Evolutionary conservation across 2,329 filamentous ascomycete species (phyloP), one percentile per base, ranked within the genome.

Genomic region (Ophiostoma tasmaniense): DNA sequence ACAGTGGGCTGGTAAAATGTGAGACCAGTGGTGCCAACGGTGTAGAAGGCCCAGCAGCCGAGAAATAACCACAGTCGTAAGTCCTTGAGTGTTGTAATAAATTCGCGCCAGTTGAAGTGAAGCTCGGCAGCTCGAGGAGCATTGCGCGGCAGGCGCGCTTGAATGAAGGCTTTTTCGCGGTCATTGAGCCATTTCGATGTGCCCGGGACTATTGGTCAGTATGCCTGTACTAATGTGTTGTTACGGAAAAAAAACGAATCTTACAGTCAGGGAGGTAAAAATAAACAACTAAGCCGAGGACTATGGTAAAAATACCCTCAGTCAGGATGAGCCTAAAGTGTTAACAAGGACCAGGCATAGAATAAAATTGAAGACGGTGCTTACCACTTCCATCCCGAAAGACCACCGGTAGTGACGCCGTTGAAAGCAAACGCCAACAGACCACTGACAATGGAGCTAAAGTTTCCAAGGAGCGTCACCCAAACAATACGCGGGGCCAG

Each of bases 1-100:
- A 79, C 76, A 1, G 78, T 81, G 0, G 77, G 76, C 68, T 79
- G 78, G 69, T 80, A 80, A 69, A 82, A 82, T 3, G 75, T 76
- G 1, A 81, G 76, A 7, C 80, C 81, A 13, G 76, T 77, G 5
- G 79, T 81, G 2, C 80, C 80, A 7, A 82, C 78, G 0, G 80
- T 82, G 67, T 81, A 82, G 22, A 79, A 77, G 0, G 80, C 81
- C 80, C 81, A 82, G n/a, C 80, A 80, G 0, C 79, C 67, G 1
- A 78, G 81, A 67, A 83, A 82, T 1, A 82, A 75, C 79, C 80
- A 83, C 0, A 81, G 74, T 0, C 80, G 74, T 14, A 75, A 72
- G 68, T 82, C 78, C 50, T 78, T 80, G 50, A 55, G 50, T 3
- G 50, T 55, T 10, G n/a, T 25, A 8, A 55, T 55, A 13, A 55